phyloP scores from a whole-genome alignment of 2,329 filamentous ascomycete genomes.

The Penicillium sumatraense region DNA sequence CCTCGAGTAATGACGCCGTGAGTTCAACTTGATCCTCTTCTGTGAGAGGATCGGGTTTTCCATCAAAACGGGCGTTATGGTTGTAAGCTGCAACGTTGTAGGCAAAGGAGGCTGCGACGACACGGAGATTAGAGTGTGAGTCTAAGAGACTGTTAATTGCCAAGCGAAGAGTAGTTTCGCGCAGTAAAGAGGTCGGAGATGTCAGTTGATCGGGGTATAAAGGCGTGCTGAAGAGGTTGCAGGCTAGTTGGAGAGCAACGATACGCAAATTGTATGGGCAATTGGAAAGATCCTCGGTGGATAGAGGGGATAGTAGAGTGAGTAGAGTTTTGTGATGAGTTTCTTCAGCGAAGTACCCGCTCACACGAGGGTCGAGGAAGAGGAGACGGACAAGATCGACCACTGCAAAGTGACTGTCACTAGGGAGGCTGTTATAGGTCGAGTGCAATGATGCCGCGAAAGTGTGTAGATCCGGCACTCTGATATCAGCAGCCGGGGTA shows the following conservation, averaged over 20 bases:
- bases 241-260: constrained; percentile 80
- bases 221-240: constrained; percentile 82
- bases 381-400: constrained; percentile 84
- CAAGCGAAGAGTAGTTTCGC: constrained; percentile 66
- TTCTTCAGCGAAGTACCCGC: constrained; percentile 83
- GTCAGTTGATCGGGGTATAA: constrained; percentile 71
- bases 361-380: constrained; percentile 76
- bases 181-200: constrained; percentile 52
- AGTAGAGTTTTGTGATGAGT: constrained; percentile 65
- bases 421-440: constrained; percentile 60
- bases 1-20: constrained; percentile 78
- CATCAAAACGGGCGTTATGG: constrained; percentile 65
- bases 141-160: constrained; percentile 81
- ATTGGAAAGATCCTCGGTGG: constrained; percentile 52
- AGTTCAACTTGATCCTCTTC: constrained; percentile 80
- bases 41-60: constrained; percentile 62
- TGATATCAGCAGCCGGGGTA: constrained; percentile 65
- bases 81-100: constrained; percentile 80
- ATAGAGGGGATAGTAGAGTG: constrained; percentile 58
- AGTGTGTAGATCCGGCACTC: constrained; percentile 70
- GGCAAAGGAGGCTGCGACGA: constrained; percentile 79
- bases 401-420: constrained; percentile 74
- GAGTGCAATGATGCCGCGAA: constrained; percentile 67
- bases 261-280: constrained; percentile 83
- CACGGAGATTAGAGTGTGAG: constrained; percentile 73